Evolutionary conservation across 2,329 filamentous ascomycete genomes (phyloP), one percentile per base, ranked within the genome.

Genomic region (Penicillium sp.): DNA sequence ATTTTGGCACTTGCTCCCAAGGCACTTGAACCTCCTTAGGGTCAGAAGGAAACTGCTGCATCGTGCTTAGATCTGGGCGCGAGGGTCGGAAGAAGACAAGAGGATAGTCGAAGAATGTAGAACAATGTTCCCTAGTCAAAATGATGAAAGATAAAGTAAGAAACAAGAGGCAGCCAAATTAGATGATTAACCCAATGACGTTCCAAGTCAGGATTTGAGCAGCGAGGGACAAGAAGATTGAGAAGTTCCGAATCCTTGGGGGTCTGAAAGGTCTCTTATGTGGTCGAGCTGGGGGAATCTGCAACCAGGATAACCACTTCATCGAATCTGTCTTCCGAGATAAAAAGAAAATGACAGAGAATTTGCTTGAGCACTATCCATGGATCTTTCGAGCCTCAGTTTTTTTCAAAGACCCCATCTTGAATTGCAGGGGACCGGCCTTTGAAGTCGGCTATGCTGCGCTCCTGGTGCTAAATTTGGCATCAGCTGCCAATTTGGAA

Each of bases 331-430:
- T 6, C 28, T 49, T 22, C 16, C 8, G n/a, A 28, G n/a, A 51
- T 51, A 51, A 35, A 51, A 10, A 51, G 28, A 22, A 6, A 35
- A 33, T 22, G n/a, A 57, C 51, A 57, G 46, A 35, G n/a, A 57
- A 33, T 30, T 14, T 13, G 11, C 4, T 42, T 19, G 45, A 14
- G n/a, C 25, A 48, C n/a, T 10, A 11, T 51, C 55, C 46, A 57
- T 42, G 55, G 45, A n/a, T 40, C 37, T 51, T 22, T 5, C 43
- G 4, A 22, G n/a, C 43, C 33, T 22, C 40, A 33, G 42, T 19
- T 7, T 33, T 33, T 22, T 30, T 13, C 40, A 25, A 40, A 33
- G 26, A 4, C 8, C 11, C 4, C 11, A 25, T 28, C 22, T 25
- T 48, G 26, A 6, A 22, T 51, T 14, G 28, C 6, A 51, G 30